Evolutionary conservation across 2,329 filamentous ascomycete species (phyloP).

Genomic region (Ophiostoma sp.): DNA sequence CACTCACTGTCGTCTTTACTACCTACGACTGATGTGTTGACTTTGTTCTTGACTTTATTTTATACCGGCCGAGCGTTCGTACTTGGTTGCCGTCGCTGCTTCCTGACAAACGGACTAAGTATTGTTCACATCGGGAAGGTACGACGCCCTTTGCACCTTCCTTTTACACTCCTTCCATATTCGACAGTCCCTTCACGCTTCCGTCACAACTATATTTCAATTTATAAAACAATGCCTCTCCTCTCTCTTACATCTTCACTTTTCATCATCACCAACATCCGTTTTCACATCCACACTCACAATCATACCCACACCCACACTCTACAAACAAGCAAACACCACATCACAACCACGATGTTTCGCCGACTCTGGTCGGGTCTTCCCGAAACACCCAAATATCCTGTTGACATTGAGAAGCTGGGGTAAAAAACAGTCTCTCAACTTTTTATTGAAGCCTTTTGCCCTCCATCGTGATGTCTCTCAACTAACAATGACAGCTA

Average conservation of each 20-base stretch:
- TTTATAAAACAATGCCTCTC: neutral
- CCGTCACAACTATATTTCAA: neutral
- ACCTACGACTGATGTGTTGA: neutral
- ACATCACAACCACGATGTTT: constrained; percentile 61
- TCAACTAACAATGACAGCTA: constrained; percentile 55
- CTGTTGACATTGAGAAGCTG: constrained; percentile 63
- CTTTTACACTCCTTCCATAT: neutral
- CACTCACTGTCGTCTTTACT: neutral
- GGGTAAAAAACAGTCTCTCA: constrained; percentile 56
- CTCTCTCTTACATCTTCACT: neutral
- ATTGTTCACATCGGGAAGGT: neutral
- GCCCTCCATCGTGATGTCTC: neutral
- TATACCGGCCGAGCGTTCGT: neutral
- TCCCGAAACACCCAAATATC: constrained; percentile 67
- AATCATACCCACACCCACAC: neutral
- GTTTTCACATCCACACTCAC: too few relatives aligned
- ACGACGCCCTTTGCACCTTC: constrained; percentile 8
- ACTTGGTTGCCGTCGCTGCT: neutral
- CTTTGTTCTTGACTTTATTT: neutral
- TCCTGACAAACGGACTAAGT: neutral
- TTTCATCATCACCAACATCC: neutral
- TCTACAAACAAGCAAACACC: neutral
- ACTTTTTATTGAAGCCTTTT: neutral
- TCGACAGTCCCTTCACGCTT: neutral
- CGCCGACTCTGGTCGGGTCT: constrained; percentile 67